Percentiles rank a stretch among this genome's conserved stretches.
Conservation (phyloP, 345 rosid species). For the Isatis tinctoria region DNA sequence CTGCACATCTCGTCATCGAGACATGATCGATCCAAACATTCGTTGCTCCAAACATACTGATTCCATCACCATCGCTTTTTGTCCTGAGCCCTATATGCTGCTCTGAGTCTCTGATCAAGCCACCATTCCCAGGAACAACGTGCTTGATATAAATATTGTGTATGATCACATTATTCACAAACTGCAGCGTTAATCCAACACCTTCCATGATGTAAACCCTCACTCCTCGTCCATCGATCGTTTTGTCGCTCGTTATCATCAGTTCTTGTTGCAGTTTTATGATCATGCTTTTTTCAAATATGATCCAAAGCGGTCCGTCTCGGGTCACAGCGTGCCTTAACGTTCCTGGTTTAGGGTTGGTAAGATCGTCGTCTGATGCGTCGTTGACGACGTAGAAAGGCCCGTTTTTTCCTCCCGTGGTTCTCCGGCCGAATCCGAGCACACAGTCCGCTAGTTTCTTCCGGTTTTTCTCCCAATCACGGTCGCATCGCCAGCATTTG, state of each 20-base stretch:
- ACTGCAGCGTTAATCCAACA: conserved; percentile 62
- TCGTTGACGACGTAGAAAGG: conserved; percentile 53
- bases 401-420: conserved; percentile 63
- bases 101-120: conserved; percentile 60
- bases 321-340: conserved; percentile 68
- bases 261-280: conserved; percentile 62
- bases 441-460: conserved; percentile 54
- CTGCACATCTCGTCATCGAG: conserved; percentile 49
- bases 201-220: conserved; percentile 57
- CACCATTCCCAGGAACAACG: conserved; percentile 41
- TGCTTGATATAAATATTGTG: conserved; percentile 57
- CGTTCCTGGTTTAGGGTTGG: conserved; percentile 66
- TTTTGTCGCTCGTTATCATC: conserved; percentile 48
- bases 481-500: conserved; percentile 57
- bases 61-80: conserved; percentile 58
- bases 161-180: conserved; percentile 63
- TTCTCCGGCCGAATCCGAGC: conserved; percentile 61
- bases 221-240: conserved; percentile 81
- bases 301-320: conserved; percentile 71
- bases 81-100: conserved; percentile 54
- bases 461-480: conserved; percentile 47
- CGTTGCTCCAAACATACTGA: conserved; percentile 53
- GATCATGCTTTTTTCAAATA: conserved; percentile 54
- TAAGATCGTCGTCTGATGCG: conserved; percentile 43
- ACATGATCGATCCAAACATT: conserved; percentile 73